Conservation (phyloP, 2,329 filamentous ascomycete genomes). For the Ceratocystiopsis minuta region DNA sequence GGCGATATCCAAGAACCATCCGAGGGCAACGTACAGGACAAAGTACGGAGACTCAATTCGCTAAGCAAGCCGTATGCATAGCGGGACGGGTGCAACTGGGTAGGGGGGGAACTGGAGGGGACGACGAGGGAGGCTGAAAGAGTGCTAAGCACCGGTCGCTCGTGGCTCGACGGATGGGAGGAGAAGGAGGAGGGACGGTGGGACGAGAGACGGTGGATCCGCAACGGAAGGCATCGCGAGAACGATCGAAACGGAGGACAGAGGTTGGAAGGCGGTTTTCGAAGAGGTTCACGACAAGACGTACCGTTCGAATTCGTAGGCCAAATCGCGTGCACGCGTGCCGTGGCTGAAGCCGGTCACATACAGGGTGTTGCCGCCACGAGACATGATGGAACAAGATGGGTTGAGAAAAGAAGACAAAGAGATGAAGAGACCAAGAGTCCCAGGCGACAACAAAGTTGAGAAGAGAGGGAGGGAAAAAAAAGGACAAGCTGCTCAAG, state of each 20-base stretch:
- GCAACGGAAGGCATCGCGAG: too few relatives aligned
- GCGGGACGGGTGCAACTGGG: too few relatives aligned
- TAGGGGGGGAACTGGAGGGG: constrained; percentile 8
- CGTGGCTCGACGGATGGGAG: not conserved
- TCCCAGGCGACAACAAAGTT: too few relatives aligned
- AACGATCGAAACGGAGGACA: too few relatives aligned
- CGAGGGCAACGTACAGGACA: too few relatives aligned
- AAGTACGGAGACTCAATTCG: too few relatives aligned
- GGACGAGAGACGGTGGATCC: constrained; percentile 14
- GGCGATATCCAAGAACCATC: too few relatives aligned
- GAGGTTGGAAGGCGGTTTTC: too few relatives aligned
- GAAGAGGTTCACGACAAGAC: constrained; percentile 24
- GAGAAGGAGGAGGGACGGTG: constrained; percentile 6
- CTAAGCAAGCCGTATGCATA: too few relatives aligned
- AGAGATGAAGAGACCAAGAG: not conserved
- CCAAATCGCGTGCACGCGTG: constrained; percentile 94
- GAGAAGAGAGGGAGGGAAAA: too few relatives aligned
- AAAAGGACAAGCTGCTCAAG: too few relatives aligned
- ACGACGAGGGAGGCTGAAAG: constrained; percentile 4
- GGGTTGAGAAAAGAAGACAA: constrained; percentile 2
- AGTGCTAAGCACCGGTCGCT: too few relatives aligned
- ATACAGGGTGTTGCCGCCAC: constrained; percentile 84
- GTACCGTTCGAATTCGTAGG: constrained; percentile 99
- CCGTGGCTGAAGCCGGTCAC: constrained; percentile 98
- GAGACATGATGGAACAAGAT: constrained; percentile 50